Base-by-base conservation (phyloP, 495 filamentous ascomycete genomes). In the Penicillium coprophilum region DNA sequence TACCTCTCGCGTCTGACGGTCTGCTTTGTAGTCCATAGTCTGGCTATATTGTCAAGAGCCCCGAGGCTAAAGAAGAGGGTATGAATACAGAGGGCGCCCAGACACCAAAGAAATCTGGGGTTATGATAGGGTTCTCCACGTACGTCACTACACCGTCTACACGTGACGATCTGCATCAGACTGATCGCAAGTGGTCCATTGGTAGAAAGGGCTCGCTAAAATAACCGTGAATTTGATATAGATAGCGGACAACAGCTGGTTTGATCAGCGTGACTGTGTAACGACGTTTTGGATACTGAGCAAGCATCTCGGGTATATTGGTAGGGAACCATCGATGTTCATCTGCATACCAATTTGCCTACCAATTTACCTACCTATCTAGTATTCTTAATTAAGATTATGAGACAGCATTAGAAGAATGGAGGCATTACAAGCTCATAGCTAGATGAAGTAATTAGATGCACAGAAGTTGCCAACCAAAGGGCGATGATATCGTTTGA, bases 1-100 rank as follows among this genome's bases (percentile, higher is more conserved):
- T 21, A 72, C 46, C 48, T 73, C 71, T 27, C 59, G 67, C 36
- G 64, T 58, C 20, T 71, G 60, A 32, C 59, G 62, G 40, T 62
- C 58, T 30, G 55, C 41, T 12, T 50, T n/a, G 32, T 52, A 40
- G n/a, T 49, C 55, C 38, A 53, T 20, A 19, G 7, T 34, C 3
- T 53, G n/a, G 2, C 15, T 13, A 27, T 39, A 5, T 51, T 40
- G 15, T 28, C 8, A 15, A 51, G 28, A 17, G 4, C 15, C 4
- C 12, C 2, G 4, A 13, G 2, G 0, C 6, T 7, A 6, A 23
- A 27, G 5, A 27, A 7, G 1, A 15, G 21, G 13, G 13, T 45
- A 20, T 44, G 7, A n/a, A 15, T 13, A 45, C 11, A 45, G 5
- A 27, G 20, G 24, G 12, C 19, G 21, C 6, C 40, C 10, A 13